A percentile compares a stretch with the other conserved stretches of the same genome.
Conservation (phyloP, 805 yeast species). For the Metschnikowia gelsemii region DNA sequence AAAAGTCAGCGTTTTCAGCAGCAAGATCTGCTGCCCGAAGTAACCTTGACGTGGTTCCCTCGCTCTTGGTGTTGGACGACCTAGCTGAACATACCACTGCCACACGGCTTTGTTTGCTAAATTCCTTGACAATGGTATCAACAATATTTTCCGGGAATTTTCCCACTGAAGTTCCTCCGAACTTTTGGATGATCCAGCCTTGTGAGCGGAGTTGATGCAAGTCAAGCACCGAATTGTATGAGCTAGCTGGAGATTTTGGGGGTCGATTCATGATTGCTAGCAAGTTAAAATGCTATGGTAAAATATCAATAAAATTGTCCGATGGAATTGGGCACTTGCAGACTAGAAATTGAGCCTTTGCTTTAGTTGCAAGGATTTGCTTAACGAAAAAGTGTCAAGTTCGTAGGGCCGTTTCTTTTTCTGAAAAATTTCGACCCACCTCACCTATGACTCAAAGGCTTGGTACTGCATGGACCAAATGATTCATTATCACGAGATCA, state of each 20-base stretch:
- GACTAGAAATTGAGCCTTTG: background rate
- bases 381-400: background rate
- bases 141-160: conserved; percentile 86
- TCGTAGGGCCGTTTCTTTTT: conserved; percentile 8
- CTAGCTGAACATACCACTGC: conserved; percentile 97
- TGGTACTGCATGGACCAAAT: conserved; percentile 1
- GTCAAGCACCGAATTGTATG: conserved; percentile 44
- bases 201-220: conserved; percentile 24
- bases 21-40: conserved; percentile 82
- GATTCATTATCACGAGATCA: conserved; percentile 9
- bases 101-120: conserved; percentile 59
- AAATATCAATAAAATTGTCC: too few relatives aligned
- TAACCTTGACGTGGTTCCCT: conserved; percentile 91
- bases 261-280: conserved; percentile 15
- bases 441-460: conserved; percentile 11
- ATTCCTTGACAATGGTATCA: conserved; percentile 75
- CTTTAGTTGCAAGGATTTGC: background rate
- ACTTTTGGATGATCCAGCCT: conserved; percentile 71
- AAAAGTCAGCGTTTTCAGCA: conserved; percentile 57
- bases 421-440: background rate
- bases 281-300: too few relatives aligned
- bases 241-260: conserved; percentile 26
- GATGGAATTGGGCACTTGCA: too few relatives aligned
- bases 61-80: conserved; percentile 84
- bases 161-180: conserved; percentile 97